A percentile compares a stretch with the other conserved stretches of the same genome.
phyloP scores from a whole-genome alignment of 1,284 basidiomycete genomes.

The Ganoderma meredithae region DNA sequence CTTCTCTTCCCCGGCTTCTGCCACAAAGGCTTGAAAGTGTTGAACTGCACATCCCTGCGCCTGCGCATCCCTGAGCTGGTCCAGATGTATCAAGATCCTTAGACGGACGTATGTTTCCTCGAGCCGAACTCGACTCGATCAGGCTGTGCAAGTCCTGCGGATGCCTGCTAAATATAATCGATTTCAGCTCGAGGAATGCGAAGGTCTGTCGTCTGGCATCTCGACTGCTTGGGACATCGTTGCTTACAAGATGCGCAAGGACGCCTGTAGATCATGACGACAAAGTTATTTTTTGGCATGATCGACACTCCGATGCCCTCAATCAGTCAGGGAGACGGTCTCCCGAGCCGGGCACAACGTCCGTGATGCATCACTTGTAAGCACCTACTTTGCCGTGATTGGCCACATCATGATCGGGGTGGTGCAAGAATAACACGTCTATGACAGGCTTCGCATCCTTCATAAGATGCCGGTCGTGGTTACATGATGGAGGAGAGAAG shows the following conservation, averaged over 20 bases:
- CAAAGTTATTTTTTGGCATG: background rate
- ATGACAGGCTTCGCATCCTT: background rate
- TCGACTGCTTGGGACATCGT: background rate
- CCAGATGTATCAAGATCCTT: background rate
- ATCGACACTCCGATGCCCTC: background rate
- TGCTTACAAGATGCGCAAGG: background rate
- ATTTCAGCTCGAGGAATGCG: background rate
- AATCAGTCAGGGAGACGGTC: background rate
- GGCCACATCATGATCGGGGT: slow-evolving; percentile 1
- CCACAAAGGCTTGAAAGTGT: background rate
- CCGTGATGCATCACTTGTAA: slow-evolving; percentile 6
- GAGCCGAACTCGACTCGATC: slow-evolving; percentile 1
- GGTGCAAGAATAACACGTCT: background rate
- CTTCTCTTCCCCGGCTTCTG: background rate
- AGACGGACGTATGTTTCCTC: background rate
- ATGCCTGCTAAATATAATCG: background rate
- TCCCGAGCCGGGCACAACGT: background rate
- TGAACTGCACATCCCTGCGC: background rate
- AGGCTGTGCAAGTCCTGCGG: background rate
- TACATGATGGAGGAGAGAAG: background rate
- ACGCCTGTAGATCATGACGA: too few species aligned
- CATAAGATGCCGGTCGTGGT: background rate
- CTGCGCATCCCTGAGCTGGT: background rate
- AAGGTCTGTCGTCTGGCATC: background rate
- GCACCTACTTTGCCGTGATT: background rate